Evolutionary conservation across 2,329 filamentous ascomycete genomes (phyloP), one percentile per base, ranked within the genome.

Genomic region (Neonectria coccinea): DNA sequence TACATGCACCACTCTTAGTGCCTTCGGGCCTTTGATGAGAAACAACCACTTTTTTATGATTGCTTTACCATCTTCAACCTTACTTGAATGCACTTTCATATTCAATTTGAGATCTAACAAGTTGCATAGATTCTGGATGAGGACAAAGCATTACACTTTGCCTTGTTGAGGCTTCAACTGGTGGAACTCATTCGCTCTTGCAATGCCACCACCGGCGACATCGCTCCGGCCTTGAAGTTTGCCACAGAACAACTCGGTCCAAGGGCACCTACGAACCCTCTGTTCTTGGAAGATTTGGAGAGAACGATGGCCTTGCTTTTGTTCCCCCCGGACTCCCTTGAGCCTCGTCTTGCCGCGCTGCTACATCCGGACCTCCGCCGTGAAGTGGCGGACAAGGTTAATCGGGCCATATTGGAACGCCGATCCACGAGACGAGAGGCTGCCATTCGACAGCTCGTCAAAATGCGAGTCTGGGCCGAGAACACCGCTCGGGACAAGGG

Each of bases 1-100:
- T 97, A 86, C 95, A 99, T 99, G 96, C 96, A 99, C 96, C 96
- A 99, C 96, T 94, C 96, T 93, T 96, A 98, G 88, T 85, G 85
- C 86, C 89, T 89, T 88, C 85, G 85, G 88, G 89, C 90, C 88
- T 82, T 88, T 96, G 96, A 97, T 97, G 95, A 98, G 87, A 89
- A 89, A 90, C 85, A 88, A 88, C 86, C 86, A 89, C 86, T 82
- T 82, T 81, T 78, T 80, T 76, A 80, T 81, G 79, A 82, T 70
- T 20, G 48, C 29, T 14, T 63, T 70, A 42, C 36, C 56, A 53
- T 50, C 52, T 51, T 36, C 45, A 66, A 42, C 45, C 39, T 53
- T 62, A 6, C 41, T 57, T 52, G 29, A 47, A 50, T 33, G 6
- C 62, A n/a, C 51, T 53, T 29, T 8, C 47, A 5, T 52, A 6